These are phyloP conservation scores for Neurospora discreta DNA, from an alignment of 495 filamentous ascomycete species.

Conservation along the genomic window DNA sequence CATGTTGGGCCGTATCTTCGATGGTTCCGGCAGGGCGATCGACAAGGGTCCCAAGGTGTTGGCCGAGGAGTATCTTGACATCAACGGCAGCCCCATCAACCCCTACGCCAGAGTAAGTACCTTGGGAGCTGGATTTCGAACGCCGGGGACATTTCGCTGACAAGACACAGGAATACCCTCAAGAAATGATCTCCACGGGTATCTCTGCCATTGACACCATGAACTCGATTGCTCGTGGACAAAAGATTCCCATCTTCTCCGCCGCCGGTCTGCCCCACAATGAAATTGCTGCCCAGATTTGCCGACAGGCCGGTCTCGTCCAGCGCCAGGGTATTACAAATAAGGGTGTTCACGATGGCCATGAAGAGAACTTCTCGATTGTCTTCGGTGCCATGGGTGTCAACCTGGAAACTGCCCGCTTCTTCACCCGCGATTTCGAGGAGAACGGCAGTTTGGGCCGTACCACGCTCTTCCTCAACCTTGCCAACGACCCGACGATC, in stretches of 20 bases:
- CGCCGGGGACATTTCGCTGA: constrained; percentile 6
- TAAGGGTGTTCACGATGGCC: constrained; percentile 91
- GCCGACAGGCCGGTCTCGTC: constrained; percentile 88
- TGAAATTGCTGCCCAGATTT: constrained; percentile 97
- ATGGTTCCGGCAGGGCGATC: constrained; percentile 92
- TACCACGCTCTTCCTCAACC: constrained; percentile 93
- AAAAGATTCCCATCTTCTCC: constrained; percentile 99
- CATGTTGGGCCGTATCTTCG: constrained; percentile 98
- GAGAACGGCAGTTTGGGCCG: constrained; percentile 98
- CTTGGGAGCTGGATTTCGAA: not conserved
- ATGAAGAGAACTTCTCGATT: constrained; percentile 99
- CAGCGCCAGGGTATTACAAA: constrained; percentile 62
- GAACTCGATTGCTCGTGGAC: constrained; percentile 99
- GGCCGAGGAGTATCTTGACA: constrained; percentile 95
- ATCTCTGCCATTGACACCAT: constrained; percentile 99
- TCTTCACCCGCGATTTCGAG: constrained; percentile 98
- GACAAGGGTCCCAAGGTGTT: constrained; percentile 98
- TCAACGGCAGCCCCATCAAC: constrained; percentile 99
- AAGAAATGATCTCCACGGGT: constrained; percentile 99
- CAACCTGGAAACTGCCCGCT: constrained; percentile 96
- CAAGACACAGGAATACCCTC: constrained; percentile 70
- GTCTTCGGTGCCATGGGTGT: constrained; percentile 99
- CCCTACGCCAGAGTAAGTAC: constrained; percentile 79
- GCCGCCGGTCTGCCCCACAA: constrained; percentile 97
- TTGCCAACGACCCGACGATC: constrained; percentile 98